A percentile compares a stretch with the other conserved stretches of the same genome.
phyloP scores from a whole-genome alignment of 2,329 filamentous ascomycete species.

The Xylaria sp. region DNA sequence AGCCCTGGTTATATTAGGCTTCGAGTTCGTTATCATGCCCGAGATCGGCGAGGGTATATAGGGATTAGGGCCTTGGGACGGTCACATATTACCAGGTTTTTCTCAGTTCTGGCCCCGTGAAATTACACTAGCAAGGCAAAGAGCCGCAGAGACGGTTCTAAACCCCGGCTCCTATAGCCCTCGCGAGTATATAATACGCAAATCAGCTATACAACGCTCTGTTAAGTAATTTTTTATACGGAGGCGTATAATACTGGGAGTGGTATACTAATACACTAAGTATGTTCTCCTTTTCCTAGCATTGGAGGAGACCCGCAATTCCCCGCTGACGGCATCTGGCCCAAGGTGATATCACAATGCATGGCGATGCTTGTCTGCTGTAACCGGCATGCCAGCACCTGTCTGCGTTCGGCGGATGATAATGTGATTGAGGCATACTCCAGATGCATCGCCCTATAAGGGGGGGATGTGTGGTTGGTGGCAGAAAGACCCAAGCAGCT shows the following conservation, averaged over 20 bases:
- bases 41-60: conserved; percentile 11
- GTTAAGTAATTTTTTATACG: conserved; percentile 17
- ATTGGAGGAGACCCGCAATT: conserved; percentile 20
- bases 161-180: background rate
- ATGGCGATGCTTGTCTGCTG: conserved; percentile 10
- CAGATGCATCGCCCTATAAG: background rate
- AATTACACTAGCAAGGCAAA: background rate
- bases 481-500: conserved; percentile 17
- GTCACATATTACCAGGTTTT: background rate
- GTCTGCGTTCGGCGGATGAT: background rate
- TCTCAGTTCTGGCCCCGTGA: conserved; percentile 4
- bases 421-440: conserved; percentile 13
- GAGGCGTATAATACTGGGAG: background rate
- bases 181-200: background rate
- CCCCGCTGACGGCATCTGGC: conserved; percentile 17
- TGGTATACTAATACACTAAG: too few species aligned
- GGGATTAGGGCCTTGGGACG: background rate
- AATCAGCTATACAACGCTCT: conserved; percentile 5
- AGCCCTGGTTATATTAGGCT: background rate
- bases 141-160: conserved; percentile 20
- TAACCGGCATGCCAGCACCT: conserved; percentile 4
- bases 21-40: conserved; percentile 7
- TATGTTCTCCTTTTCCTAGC: conserved; percentile 18
- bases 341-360: conserved; percentile 21
- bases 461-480: conserved; percentile 16